phyloP scores from a whole-genome alignment of 2,329 filamentous ascomycete genomes.

The Incumbomyces delicatus region DNA sequence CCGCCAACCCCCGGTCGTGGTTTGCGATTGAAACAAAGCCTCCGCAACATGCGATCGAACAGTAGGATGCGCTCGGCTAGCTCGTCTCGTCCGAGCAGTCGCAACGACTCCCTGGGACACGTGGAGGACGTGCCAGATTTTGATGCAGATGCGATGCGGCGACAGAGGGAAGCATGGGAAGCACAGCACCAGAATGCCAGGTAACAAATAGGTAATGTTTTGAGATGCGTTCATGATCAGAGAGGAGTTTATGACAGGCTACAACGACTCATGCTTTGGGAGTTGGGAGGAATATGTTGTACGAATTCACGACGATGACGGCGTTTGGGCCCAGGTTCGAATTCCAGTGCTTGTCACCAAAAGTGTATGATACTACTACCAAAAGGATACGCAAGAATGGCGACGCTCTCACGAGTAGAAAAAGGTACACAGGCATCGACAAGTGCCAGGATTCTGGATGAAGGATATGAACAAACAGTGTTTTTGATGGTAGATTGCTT shows the following conservation, averaged over 20 bases:
- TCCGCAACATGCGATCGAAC: slow-evolving; percentile 30
- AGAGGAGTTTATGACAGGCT: not conserved
- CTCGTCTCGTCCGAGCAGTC: slow-evolving; percentile 26
- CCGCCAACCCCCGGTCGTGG: slow-evolving; percentile 16
- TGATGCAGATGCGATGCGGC: slow-evolving; percentile 41
- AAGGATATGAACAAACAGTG: not conserved
- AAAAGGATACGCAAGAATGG: not conserved
- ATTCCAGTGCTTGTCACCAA: not conserved
- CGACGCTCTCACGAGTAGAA: slow-evolving; percentile 6
- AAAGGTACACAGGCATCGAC: not conserved
- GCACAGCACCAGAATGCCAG: slow-evolving; percentile 26
- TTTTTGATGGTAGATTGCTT: not conserved
- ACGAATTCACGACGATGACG: slow-evolving; percentile 6
- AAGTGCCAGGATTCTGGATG: not conserved
- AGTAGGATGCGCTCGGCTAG: slow-evolving; percentile 22
- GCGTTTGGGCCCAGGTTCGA: not conserved
- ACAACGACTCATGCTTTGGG: not conserved
- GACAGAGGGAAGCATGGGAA: slow-evolving; percentile 39
- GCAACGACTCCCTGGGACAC: slow-evolving; percentile 24
- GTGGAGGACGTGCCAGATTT: slow-evolving; percentile 33
- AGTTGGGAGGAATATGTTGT: slow-evolving; percentile 5
- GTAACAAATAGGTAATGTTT: slow-evolving; percentile 7
- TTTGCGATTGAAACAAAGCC: slow-evolving; percentile 18
- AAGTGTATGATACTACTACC: slow-evolving; percentile 1
- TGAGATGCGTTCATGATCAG: slow-evolving; percentile 5